A percentile compares a stretch with the other conserved stretches of the same genome.
phyloP scores from a whole-genome alignment of 2,329 filamentous ascomycete species.

The Zymoseptoria tritici region DNA sequence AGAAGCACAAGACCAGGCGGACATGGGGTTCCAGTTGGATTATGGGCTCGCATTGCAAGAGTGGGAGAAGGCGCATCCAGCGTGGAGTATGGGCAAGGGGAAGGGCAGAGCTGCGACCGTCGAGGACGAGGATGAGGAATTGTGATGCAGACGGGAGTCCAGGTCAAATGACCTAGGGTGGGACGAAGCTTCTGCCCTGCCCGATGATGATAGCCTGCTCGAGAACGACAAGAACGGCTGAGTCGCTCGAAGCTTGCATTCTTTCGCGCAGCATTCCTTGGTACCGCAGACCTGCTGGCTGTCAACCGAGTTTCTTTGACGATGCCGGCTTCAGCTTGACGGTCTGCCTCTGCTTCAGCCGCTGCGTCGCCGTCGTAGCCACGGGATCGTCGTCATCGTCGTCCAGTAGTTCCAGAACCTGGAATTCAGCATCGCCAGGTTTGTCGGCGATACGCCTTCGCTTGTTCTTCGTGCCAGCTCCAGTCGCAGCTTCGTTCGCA shows the following conservation, averaged over 20 bases:
- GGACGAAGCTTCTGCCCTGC: no score
- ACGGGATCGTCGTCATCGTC: neutral
- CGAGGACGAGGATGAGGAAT: neutral
- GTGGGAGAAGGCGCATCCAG: neutral
- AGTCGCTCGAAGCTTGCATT: no score
- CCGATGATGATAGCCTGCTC: no score
- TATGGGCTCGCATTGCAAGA: neutral
- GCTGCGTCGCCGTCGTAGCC: neutral
- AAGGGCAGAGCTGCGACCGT: neutral
- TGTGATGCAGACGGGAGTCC: neutral
- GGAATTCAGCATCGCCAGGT: conserved; percentile 5
- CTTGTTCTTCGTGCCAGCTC: conserved; percentile 19
- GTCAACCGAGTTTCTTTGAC: no score
- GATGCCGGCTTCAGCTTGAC: no score
- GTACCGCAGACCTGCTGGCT: no score
- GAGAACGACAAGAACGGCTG: no score
- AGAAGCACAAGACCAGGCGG: neutral
- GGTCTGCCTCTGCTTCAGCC: neutral
- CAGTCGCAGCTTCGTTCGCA: conserved; percentile 5
- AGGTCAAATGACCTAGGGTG: no score
- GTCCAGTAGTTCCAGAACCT: conserved; percentile 14
- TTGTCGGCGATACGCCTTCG: conserved; percentile 18
- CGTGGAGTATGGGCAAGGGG: neutral
- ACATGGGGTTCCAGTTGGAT: neutral
- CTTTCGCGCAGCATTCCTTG: no score